These are phyloP conservation scores for Trichoderma brevicompactum DNA, from an alignment of 2,329 filamentous ascomycete species.

Conservation along the genomic window DNA sequence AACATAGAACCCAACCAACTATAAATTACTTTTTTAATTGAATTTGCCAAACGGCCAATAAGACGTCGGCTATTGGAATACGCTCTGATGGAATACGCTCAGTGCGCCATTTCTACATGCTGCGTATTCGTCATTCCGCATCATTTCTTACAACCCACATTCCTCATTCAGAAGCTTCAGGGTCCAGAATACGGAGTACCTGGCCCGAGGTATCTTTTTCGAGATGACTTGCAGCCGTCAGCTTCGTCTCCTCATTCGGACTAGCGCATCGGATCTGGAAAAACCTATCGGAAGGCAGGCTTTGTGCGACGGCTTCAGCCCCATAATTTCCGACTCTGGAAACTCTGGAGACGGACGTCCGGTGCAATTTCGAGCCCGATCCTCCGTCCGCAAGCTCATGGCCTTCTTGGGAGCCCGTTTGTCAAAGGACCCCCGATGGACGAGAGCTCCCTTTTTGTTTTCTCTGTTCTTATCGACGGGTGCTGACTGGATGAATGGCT, in stretches of 20 bases:
- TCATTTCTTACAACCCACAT: not conserved
- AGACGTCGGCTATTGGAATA: not conserved
- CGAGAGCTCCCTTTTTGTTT: constrained; percentile 8
- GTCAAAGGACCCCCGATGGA: not conserved
- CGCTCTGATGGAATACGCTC: too few species aligned
- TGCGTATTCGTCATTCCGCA: not conserved
- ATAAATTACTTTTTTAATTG: not conserved
- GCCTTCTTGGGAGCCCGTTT: constrained; percentile 2
- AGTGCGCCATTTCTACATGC: not conserved
- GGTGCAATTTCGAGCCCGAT: constrained; percentile 35
- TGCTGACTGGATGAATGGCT: constrained; percentile 11
- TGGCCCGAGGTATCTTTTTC: too few species aligned
- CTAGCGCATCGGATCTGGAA: constrained; percentile 17
- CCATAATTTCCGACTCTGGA: not conserved
- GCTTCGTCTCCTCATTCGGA: not conserved
- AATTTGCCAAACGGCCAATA: not conserved
- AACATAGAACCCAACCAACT: not conserved
- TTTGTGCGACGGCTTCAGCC: not conserved
- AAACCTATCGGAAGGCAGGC: not conserved
- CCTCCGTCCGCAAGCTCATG: constrained; percentile 12
- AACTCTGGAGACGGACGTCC: constrained; percentile 36
- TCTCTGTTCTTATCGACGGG: not conserved
- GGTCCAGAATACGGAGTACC: too few species aligned
- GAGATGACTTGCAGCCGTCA: not conserved
- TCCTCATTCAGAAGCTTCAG: too few species aligned